These are phyloP conservation scores for Sporothrix brunneoviolacea DNA, from an alignment of 2,329 filamentous ascomycete genomes.

Conservation along the genomic window DNA sequence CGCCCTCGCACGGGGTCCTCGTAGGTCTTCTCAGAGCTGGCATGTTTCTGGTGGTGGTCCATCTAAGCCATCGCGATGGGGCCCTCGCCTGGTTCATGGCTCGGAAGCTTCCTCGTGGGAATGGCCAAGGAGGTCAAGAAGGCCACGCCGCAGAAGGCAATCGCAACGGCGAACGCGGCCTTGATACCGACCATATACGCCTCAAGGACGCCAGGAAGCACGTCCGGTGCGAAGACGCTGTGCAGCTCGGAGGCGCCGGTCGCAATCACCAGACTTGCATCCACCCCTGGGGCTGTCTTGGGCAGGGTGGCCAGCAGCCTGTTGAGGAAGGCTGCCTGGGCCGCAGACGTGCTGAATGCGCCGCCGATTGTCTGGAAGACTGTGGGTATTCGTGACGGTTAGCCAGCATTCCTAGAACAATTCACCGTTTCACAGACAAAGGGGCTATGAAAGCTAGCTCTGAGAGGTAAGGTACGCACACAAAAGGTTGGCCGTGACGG, in stretches of 20 bases:
- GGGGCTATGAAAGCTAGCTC: too few species aligned
- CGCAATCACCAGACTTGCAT: conserved; percentile 20
- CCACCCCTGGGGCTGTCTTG: conserved; percentile 17
- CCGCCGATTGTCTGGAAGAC: conserved; percentile 61
- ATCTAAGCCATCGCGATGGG: background rate
- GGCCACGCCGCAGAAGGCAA: background rate
- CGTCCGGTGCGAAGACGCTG: conserved; percentile 34
- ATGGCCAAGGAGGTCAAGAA: background rate
- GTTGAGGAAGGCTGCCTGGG: conserved; percentile 12
- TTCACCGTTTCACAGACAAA: too few species aligned
- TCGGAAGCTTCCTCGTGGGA: background rate
- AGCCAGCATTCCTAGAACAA: too few species aligned
- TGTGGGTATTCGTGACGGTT: too few species aligned
- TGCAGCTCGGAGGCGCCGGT: conserved; percentile 44
- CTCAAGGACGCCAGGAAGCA: conserved; percentile 40
- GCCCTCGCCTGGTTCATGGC: background rate
- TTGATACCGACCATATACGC: conserved; percentile 47
- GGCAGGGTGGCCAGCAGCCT: conserved; percentile 18
- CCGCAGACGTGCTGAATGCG: conserved; percentile 28
- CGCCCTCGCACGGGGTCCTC: too few species aligned
- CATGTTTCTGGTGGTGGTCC: too few species aligned
- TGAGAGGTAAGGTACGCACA: too few species aligned
- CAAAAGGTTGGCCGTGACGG: conserved; percentile 32
- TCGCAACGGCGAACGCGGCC: conserved; percentile 19
- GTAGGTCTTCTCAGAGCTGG: too few species aligned